Evolutionary conservation across 257 asterid species (phyloP).

Genomic region (Parsonsia alboflavescens): DNA sequence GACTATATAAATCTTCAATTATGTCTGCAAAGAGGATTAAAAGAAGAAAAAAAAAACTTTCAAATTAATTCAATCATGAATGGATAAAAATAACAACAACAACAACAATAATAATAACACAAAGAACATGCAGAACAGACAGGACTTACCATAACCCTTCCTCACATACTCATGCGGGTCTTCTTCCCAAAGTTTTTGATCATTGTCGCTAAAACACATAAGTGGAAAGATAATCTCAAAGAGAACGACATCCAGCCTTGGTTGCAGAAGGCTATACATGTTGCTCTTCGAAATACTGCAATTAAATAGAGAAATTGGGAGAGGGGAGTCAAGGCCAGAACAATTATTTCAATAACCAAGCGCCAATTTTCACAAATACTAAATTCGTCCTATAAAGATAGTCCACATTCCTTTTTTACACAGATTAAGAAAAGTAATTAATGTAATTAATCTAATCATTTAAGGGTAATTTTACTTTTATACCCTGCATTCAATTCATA

Average conservation of each 20-base stretch:
- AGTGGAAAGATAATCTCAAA: slow-evolving; percentile 92
- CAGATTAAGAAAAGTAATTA: too few relatives aligned
- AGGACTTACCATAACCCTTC: slow-evolving; percentile 89
- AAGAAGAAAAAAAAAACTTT: slow-evolving; percentile 8
- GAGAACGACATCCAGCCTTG: slow-evolving; percentile 76
- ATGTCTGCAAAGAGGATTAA: slow-evolving; percentile 49
- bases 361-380: not conserved
- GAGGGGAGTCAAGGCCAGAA: not conserved
- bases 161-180: slow-evolving; percentile 98
- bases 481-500: too few relatives aligned
- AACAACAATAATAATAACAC: not conserved
- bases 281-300: slow-evolving; percentile 85
- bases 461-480: too few relatives aligned
- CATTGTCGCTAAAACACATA: slow-evolving; percentile 95
- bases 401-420: too few relatives aligned
- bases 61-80: slow-evolving; percentile 11
- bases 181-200: slow-evolving; percentile 95
- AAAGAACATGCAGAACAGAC: slow-evolving; percentile 6
- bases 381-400: too few relatives aligned
- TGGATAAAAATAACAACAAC: not conserved
- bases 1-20: slow-evolving; percentile 95
- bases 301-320: not conserved
- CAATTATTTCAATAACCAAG: not conserved
- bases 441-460: too few relatives aligned
- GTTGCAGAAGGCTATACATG: slow-evolving; percentile 84